Conservation (phyloP, 306 rosid species). For the Elaeagnus macrophylla region DNA sequence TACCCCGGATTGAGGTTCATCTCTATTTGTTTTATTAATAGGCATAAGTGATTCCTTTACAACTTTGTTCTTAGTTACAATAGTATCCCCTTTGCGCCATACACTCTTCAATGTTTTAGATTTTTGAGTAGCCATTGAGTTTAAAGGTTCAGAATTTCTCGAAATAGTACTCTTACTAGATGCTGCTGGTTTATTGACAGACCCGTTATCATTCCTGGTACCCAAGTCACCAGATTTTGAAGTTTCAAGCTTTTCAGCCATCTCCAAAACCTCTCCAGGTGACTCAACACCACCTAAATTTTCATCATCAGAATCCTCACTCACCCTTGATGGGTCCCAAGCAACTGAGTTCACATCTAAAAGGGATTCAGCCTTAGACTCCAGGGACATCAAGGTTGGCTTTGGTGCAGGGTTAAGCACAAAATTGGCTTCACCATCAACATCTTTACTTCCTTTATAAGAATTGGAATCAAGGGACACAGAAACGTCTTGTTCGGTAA, state of each 20-base stretch:
- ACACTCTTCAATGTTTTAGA: constrained; percentile 79
- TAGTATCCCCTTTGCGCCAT: constrained; percentile 91
- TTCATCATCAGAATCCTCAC: constrained; percentile 21
- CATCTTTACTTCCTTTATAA: constrained; percentile 39
- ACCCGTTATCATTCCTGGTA: constrained; percentile 35
- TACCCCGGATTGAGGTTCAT: constrained; percentile 27
- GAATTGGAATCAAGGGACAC: constrained; percentile 66
- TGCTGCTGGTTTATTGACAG: constrained; percentile 34
- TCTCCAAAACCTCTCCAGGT: constrained; percentile 90
- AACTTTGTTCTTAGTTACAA: constrained; percentile 52
- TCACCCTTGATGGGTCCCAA: constrained; percentile 35
- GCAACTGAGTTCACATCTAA: constrained; percentile 27
- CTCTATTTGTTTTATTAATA: constrained; percentile 25
- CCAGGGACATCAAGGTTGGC: constrained; percentile 60
- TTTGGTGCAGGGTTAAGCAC: constrained; percentile 78
- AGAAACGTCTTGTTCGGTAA: constrained; percentile 70
- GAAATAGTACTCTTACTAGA: constrained; percentile 27
- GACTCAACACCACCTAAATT: constrained; percentile 47
- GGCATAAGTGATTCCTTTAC: constrained; percentile 49
- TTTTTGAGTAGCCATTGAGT: constrained; percentile 23
- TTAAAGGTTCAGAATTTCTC: constrained; percentile 17
- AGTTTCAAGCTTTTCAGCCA: constrained; percentile 71
- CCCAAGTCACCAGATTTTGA: constrained; percentile 22
- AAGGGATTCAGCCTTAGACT: constrained; percentile 27
- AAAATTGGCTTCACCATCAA: constrained; percentile 39